These are phyloP conservation scores for Coprinellus micaceus DNA, from an alignment of 768 basidiomycete species.

Conservation along the genomic window DNA sequence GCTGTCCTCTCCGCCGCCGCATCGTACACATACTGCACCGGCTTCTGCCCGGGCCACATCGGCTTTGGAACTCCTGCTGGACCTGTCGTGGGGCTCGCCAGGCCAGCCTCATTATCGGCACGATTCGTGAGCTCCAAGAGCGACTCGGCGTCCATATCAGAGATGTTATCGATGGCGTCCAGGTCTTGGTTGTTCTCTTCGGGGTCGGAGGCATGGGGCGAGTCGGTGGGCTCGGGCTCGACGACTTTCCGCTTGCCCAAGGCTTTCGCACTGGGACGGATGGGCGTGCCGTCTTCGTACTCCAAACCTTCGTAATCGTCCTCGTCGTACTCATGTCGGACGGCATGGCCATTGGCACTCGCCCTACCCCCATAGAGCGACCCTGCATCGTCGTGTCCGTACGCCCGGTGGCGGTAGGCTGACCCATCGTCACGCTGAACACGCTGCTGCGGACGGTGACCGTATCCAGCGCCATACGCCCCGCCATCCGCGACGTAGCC, in stretches of 20 bases:
- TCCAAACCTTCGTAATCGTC: no score
- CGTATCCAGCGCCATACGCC: not conserved
- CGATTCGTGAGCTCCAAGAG: conserved; percentile 21
- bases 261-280: conserved; percentile 79
- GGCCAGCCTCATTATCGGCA: not conserved
- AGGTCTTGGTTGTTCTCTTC: conserved; percentile 33
- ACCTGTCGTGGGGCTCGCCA: not conserved
- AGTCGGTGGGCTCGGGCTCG: conserved; percentile 51
- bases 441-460: not conserved
- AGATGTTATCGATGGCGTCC: conserved; percentile 44
- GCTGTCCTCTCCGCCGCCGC: conserved; percentile 81
- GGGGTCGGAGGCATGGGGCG: conserved; percentile 24
- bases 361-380: conserved; percentile 12
- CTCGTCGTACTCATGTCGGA: no score
- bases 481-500: not conserved
- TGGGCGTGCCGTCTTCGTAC: conserved; percentile 35
- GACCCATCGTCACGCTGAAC: not conserved
- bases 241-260: conserved; percentile 77
- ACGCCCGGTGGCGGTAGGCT: not conserved
- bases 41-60: conserved; percentile 39
- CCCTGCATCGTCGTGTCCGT: conserved; percentile 17
- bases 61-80: no score
- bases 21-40: conserved; percentile 81
- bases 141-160: not conserved
- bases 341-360: no score